Conservation (phyloP, 352 stramenopile species). For the Plasmopara viticola region DNA sequence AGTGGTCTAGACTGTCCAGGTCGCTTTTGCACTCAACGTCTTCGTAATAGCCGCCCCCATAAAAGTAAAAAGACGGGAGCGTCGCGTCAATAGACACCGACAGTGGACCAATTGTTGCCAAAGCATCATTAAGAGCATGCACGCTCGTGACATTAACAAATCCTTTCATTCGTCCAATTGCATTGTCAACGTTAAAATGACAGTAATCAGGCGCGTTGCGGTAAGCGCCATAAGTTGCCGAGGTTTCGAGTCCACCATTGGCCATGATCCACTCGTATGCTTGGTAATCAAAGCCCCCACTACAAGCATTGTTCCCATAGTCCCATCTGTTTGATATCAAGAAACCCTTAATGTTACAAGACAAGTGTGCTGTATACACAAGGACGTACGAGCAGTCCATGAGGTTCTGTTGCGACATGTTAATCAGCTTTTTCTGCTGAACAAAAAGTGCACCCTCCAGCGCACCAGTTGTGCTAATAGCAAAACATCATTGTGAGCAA, state of each 20-base stretch:
- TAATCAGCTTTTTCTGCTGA: slow-evolving; percentile 67
- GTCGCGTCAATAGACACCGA: slow-evolving; percentile 86
- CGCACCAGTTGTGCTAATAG: slow-evolving; percentile 63
- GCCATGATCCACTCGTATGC: slow-evolving; percentile 86
- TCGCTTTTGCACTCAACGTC: slow-evolving; percentile 86
- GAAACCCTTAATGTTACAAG: neutral
- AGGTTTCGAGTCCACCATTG: slow-evolving; percentile 74
- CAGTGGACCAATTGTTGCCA: slow-evolving; percentile 74
- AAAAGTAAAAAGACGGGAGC: slow-evolving; percentile 87
- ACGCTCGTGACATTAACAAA: slow-evolving; percentile 81
- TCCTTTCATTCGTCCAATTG: slow-evolving; percentile 62
- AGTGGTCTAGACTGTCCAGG: slow-evolving; percentile 89
- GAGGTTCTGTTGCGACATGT: slow-evolving; percentile 86
- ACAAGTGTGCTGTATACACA: neutral
- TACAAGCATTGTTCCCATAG: slow-evolving; percentile 86
- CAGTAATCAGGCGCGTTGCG: slow-evolving; percentile 86
- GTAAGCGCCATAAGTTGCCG: slow-evolving; percentile 80
- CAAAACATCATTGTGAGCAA: slow-evolving; percentile 3
- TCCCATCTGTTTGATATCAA: slow-evolving; percentile 55
- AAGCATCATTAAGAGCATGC: slow-evolving; percentile 71
- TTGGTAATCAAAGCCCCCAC: slow-evolving; percentile 87
- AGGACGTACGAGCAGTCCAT: slow-evolving; percentile 82
- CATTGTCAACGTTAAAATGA: slow-evolving; percentile 75
- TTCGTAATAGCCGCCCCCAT: slow-evolving; percentile 81
- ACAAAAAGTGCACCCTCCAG: slow-evolving; percentile 71